These are phyloP conservation scores for Linnemannia hyalina DNA, from an alignment of 192 early-diverging fungal species.

Conservation along the genomic window DNA sequence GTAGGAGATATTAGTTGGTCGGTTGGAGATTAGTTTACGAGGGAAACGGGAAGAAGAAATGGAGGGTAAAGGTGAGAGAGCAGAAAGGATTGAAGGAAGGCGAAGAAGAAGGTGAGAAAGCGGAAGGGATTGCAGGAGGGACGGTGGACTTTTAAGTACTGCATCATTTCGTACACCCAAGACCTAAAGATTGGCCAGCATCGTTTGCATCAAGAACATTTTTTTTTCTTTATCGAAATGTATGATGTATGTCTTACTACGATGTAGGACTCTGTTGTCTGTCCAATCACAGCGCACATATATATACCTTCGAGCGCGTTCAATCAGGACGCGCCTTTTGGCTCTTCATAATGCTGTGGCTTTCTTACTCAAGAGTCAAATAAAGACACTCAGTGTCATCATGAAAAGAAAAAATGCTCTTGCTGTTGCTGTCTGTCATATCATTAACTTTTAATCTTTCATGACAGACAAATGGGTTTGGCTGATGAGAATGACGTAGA, in stretches of 20 bases:
- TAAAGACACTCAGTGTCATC: slow-evolving; percentile 1
- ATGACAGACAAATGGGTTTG: too few relatives aligned
- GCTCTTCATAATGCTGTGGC: not conserved
- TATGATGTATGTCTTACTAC: not conserved
- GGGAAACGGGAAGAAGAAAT: not conserved
- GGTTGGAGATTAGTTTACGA: not conserved
- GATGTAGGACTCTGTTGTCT: not conserved
- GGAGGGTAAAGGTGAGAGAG: too few relatives aligned
- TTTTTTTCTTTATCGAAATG: not conserved
- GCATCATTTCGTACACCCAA: not conserved
- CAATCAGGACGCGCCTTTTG: not conserved
- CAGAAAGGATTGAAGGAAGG: not conserved
- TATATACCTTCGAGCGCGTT: not conserved
- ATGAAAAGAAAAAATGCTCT: not conserved
- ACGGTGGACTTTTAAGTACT: not conserved
- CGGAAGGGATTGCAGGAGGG: not conserved
- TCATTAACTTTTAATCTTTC: too few relatives aligned
- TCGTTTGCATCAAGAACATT: not conserved
- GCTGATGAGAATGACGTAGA: too few relatives aligned
- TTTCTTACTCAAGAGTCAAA: not conserved
- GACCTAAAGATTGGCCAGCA: not conserved
- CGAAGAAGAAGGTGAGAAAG: not conserved
- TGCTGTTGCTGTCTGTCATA: not conserved
- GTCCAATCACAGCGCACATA: not conserved
- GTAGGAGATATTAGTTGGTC: not conserved